Conservation (phyloP, 176 grass and related monocot genomes). For the Chrysopogon serrulatus region DNA sequence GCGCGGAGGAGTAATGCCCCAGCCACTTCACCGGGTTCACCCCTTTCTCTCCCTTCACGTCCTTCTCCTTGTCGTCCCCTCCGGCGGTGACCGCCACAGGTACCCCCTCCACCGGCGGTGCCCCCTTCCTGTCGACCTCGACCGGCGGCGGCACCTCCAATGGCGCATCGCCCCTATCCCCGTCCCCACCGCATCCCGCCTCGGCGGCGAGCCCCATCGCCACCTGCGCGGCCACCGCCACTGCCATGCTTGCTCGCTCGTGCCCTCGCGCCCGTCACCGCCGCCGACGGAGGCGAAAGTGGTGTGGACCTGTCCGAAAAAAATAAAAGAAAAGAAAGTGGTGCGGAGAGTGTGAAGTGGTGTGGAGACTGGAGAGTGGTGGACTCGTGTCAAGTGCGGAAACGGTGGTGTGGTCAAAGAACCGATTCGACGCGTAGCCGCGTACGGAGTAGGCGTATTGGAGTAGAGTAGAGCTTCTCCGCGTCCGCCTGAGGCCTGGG, state of each 20-base stretch:
- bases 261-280: background rate
- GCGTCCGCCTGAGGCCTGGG: background rate
- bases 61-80: background rate
- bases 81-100: background rate
- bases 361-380: background rate
- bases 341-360: too few relatives aligned
- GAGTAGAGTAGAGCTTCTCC: background rate
- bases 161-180: background rate
- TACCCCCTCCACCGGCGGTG: background rate
- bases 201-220: background rate
- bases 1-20: slow-evolving; percentile 23
- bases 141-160: background rate
- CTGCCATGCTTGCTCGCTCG: background rate
- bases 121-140: background rate
- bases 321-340: too few relatives aligned
- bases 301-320: too few relatives aligned
- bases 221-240: background rate
- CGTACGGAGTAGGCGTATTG: too few relatives aligned
- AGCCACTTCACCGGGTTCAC: slow-evolving; percentile 24
- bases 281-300: background rate
- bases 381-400: background rate
- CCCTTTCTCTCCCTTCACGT: background rate
- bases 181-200: background rate
- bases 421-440: background rate
- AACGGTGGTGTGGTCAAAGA: background rate